phyloP scores from a whole-genome alignment of 441 rosid genomes.

The Populus hybrid region DNA sequence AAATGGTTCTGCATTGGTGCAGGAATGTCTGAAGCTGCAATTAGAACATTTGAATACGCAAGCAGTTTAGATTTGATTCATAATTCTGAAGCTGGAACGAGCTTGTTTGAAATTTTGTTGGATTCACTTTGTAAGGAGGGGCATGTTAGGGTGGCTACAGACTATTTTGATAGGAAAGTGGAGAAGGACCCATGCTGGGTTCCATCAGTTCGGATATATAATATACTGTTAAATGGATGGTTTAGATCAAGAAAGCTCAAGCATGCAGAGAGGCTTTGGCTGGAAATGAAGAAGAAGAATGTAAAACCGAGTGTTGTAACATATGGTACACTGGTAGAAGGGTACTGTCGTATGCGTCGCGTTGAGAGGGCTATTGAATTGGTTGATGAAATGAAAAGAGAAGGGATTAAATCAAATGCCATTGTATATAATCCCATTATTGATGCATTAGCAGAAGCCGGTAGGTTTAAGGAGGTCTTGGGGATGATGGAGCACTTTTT shows the following conservation, averaged over 20 bases:
- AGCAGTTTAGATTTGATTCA: conserved; percentile 30
- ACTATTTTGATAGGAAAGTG: conserved; percentile 41
- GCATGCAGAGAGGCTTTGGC: conserved; percentile 73
- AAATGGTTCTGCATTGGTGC: conserved; percentile 13
- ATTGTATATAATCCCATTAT: conserved; percentile 68
- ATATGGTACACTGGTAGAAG: conserved; percentile 79
- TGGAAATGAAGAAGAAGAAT: conserved; percentile 49
- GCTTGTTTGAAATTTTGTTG: conserved; percentile 64
- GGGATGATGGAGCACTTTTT: conserved; percentile 69
- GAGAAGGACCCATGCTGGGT: conserved; percentile 38
- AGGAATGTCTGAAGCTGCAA: conserved; percentile 66
- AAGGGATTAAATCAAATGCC: conserved; percentile 56
- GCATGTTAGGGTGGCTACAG: conserved; percentile 52
- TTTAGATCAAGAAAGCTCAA: conserved; percentile 60
- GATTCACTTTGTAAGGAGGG: conserved; percentile 89
- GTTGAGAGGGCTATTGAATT: conserved; percentile 63
- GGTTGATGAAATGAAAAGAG: conserved; percentile 65
- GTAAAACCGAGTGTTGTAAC: conserved; percentile 66
- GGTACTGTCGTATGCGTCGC: conserved; percentile 65
- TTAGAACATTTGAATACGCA: conserved; percentile 60
- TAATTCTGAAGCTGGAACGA: conserved; percentile 31
- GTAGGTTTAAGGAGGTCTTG: conserved; percentile 63
- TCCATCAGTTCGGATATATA: conserved; percentile 59
- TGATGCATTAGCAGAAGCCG: conserved; percentile 75
- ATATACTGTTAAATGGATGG: conserved; percentile 81